Conservation (phyloP, 345 rosid genomes). For the Gossypium turneri region DNA sequence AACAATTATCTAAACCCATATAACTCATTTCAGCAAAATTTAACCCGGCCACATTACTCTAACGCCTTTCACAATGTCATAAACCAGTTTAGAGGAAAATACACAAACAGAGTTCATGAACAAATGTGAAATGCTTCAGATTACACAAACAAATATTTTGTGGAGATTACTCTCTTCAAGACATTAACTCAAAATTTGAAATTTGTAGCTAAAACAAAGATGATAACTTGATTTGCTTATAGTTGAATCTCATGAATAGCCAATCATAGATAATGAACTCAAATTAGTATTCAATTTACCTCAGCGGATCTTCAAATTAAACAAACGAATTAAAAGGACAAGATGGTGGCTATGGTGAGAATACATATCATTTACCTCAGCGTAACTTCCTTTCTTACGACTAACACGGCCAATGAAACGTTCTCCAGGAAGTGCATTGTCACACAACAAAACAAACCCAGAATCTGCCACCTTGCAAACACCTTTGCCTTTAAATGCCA, state of each 20-base stretch:
- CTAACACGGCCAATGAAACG: conserved; percentile 83
- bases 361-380: conserved; percentile 53
- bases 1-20: background rate
- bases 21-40: background rate
- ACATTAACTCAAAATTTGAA: background rate
- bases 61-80: background rate
- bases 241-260: background rate
- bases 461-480: conserved; percentile 73
- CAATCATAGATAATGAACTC: background rate
- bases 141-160: background rate
- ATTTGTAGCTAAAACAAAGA: background rate
- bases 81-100: background rate
- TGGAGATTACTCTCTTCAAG: background rate
- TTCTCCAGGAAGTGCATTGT: conserved; percentile 90
- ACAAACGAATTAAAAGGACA: background rate
- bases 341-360: background rate
- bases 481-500: conserved; percentile 90
- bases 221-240: background rate
- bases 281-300: background rate
- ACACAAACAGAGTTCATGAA: background rate
- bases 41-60: background rate
- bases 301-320: background rate
- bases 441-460: conserved; percentile 83
- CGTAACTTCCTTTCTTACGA: conserved; percentile 71
- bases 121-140: background rate